A percentile compares a stretch with the other conserved stretches of the same genome.
Evolutionary conservation across 2,329 filamentous ascomycete species (phyloP).

Genomic region (Cercospora zeina): DNA sequence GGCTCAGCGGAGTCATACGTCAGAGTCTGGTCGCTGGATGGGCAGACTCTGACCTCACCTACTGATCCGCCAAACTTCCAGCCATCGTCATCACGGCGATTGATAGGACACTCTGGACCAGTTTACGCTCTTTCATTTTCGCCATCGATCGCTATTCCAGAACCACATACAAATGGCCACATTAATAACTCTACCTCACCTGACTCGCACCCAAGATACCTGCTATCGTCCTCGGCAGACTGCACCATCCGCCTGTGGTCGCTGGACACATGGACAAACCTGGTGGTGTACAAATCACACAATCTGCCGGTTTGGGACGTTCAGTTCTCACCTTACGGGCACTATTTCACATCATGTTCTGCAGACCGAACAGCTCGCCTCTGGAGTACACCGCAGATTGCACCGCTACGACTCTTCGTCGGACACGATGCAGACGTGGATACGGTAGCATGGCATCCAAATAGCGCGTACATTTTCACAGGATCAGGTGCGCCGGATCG

Average conservation of each 20-base stretch:
- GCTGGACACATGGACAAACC: conserved; percentile 83
- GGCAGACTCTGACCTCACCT: conserved; percentile 72
- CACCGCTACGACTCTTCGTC: conserved; percentile 81
- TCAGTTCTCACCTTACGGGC: conserved; percentile 86
- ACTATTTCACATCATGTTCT: conserved; percentile 87
- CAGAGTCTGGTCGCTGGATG: conserved; percentile 87
- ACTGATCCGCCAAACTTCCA: conserved; percentile 61
- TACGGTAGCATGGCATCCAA: conserved; percentile 88
- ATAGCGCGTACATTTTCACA: conserved; percentile 90
- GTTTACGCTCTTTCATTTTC: conserved; percentile 91
- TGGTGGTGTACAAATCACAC: conserved; percentile 92
- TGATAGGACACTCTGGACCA: conserved; percentile 85
- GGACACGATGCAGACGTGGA: conserved; percentile 95
- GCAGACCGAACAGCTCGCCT: conserved; percentile 88
- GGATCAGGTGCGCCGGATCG: conserved; percentile 76
- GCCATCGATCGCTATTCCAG: conserved; percentile 57
- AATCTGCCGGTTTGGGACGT: conserved; percentile 86
- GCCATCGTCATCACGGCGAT: conserved; percentile 66
- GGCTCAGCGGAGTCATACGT: conserved; percentile 95
- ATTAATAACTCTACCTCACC: conserved; percentile 43
- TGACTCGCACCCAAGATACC: conserved; percentile 65
- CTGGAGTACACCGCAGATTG: conserved; percentile 91
- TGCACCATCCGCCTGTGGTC: conserved; percentile 90
- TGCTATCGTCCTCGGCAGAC: conserved; percentile 86
- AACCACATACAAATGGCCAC: conserved; percentile 40